Evolutionary conservation across 371 early-diverging fungal species (phyloP).

Genomic region (Lichtheimia corymbifera): DNA sequence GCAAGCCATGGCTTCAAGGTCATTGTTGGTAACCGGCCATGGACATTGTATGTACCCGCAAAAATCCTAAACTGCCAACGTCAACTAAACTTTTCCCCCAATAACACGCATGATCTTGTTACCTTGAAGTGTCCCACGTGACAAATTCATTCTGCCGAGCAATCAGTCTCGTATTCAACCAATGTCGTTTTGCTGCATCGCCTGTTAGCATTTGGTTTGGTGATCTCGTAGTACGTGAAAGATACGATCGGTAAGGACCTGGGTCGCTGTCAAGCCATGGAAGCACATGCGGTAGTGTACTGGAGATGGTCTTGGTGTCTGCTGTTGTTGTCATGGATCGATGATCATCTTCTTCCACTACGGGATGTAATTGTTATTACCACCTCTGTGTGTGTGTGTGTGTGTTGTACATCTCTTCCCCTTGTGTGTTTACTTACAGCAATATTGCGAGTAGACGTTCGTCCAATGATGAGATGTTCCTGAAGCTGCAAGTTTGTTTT

Average conservation of each 20-base stretch:
- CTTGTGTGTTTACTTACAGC: constrained; percentile 11
- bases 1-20: constrained; percentile 69
- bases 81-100: neutral
- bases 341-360: too few relatives aligned
- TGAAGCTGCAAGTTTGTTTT: neutral
- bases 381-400: neutral
- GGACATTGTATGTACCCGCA: constrained; percentile 92
- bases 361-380: too few relatives aligned
- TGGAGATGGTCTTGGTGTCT: neutral
- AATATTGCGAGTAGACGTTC: constrained; percentile 18
- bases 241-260: too few relatives aligned
- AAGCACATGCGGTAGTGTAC: constrained; percentile 27
- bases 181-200: constrained; percentile 55
- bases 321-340: too few relatives aligned
- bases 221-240: too few relatives aligned
- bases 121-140: constrained; percentile 50
- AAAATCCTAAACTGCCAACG: constrained; percentile 54
- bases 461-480: constrained; percentile 24
- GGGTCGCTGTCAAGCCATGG: too few relatives aligned
- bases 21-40: constrained; percentile 69
- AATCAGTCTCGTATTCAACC: constrained; percentile 56
- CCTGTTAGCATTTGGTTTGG: neutral
- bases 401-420: too few relatives aligned
- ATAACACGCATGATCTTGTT: neutral
- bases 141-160: constrained; percentile 55